Conservation (phyloP, 1,284 basidiomycete species). For the Moesziomyces sp. region DNA sequence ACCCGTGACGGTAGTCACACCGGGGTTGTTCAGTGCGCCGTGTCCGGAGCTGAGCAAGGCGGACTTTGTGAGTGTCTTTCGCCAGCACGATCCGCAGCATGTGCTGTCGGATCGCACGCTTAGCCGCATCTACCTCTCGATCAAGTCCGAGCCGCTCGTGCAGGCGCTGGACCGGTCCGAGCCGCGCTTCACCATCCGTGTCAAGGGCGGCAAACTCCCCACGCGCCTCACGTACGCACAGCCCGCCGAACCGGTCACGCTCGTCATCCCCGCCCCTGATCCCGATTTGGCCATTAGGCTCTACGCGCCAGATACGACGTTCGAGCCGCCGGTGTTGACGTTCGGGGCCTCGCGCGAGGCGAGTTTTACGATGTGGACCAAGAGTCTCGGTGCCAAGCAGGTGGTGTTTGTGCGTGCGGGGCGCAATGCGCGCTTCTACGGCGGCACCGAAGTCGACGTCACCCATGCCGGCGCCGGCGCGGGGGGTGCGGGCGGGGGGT, state of each 20-base stretch:
- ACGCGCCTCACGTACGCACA: conserved; percentile 54
- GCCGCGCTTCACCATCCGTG: conserved; percentile 41
- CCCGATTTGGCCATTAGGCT: conserved; percentile 60
- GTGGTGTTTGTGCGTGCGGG: conserved; percentile 61
- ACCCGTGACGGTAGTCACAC: conserved; percentile 27
- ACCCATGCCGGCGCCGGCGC: background rate
- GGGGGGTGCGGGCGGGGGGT: background rate
- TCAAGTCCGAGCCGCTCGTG: conserved; percentile 53
- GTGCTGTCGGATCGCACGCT: conserved; percentile 62
- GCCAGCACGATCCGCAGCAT: conserved; percentile 47
- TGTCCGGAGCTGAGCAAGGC: conserved; percentile 32
- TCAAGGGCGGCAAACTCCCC: conserved; percentile 47
- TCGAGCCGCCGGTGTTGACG: conserved; percentile 61
- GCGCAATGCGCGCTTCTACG: conserved; percentile 53
- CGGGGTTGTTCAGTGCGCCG: conserved; percentile 48
- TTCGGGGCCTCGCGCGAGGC: conserved; percentile 47
- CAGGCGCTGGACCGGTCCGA: conserved; percentile 48
- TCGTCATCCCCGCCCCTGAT: conserved; percentile 57
- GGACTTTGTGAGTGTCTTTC: conserved; percentile 53
- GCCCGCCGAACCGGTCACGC: conserved; percentile 53
- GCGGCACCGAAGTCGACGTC: conserved; percentile 28
- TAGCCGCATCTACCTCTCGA: conserved; percentile 54
- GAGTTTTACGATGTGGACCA: conserved; percentile 59
- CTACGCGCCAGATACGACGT: conserved; percentile 56
- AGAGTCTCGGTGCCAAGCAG: conserved; percentile 50